Evolutionary conservation across 2,329 filamentous ascomycete species (phyloP), one percentile per base, ranked within the genome.

Genomic region (Phyllosticta citrichinensis): DNA sequence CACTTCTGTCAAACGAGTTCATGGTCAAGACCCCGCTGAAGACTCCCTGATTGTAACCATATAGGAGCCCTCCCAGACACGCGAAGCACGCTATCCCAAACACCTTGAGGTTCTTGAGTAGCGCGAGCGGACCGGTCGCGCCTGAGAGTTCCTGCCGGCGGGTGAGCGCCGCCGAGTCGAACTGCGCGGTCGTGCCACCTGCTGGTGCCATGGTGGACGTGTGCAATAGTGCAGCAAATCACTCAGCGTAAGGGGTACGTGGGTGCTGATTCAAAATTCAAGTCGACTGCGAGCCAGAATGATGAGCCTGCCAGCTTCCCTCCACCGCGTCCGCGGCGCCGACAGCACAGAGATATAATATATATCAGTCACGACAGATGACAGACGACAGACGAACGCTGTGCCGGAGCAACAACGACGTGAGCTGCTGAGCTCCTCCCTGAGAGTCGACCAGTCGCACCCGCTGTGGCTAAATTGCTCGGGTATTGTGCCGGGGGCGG

Each of bases 31-130:
- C 83, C 24, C 87, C 87, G n/a, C 83, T 83, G 74, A 89, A 89
- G 74, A 89, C 86, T 66, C 87, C 88, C 54, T 89, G 86, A 68
- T 91, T 89, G 74, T 89, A 91, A 20, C 88, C 86, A 70, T 88
- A 84, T 27, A 82, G 74, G 20, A 81, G 69, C 58, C 80, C 80
- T 66, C 79, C 79, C 33, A 82, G 69, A 63, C 76, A 80, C 5
- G 78, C 77, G 62, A 83, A 83, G 58, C 80, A 75, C 10, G 80
- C 79, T 66, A 83, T 82, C 10, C 77, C 76, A 62, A 81, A 81
- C 24, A 82, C 81, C 64, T 79, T 81, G 62, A 76, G 69, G 66
- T 82, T 83, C 65, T 77, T 77, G 40, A 83, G 47, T 51, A 84
- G 68, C 11, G 80, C 80, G 64, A 71, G 66, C n/a, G 77, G 75